A percentile compares a stretch with the other conserved stretches of the same genome.
These are phyloP conservation scores for Phaeolepiota aurea DNA, from an alignment of 768 basidiomycete species.

Conservation along the genomic window DNA sequence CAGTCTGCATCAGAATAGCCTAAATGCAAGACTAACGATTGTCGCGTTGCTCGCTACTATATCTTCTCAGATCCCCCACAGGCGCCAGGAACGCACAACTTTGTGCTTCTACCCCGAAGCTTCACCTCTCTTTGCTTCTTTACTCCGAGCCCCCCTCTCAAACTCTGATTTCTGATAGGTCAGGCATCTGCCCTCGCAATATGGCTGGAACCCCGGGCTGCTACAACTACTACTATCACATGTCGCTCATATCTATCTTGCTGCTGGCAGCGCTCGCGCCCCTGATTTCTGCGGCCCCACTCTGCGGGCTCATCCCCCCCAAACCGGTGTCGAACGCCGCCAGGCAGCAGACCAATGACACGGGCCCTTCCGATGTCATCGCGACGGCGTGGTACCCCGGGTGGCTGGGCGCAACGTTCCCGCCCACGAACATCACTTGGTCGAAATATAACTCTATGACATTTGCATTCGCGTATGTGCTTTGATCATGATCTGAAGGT, in stretches of 20 bases:
- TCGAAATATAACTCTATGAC: conserved; percentile 40
- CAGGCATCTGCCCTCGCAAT: background rate
- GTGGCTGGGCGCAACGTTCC: conserved; percentile 34
- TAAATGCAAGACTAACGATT: no score
- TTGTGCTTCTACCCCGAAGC: background rate
- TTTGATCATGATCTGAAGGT: background rate
- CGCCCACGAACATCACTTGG: conserved; percentile 42
- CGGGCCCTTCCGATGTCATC: conserved; percentile 22
- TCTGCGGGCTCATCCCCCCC: conserved; percentile 25
- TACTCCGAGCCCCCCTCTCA: no score
- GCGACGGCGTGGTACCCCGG: conserved; percentile 49
- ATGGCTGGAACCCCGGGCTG: background rate
- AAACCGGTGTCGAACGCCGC: conserved; percentile 4
- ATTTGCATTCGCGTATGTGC: conserved; percentile 39
- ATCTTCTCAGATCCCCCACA: background rate
- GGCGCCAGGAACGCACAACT: background rate
- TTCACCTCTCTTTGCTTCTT: background rate
- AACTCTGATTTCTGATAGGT: background rate
- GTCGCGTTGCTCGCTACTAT: background rate
- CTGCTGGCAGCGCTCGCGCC: conserved; percentile 20
- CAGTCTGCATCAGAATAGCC: no score
- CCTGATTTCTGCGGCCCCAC: conserved; percentile 17
- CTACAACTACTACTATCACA: no score
- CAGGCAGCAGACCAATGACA: background rate
- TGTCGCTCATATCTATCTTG: conserved; percentile 8